Evolutionary conservation across 106 monocot species (phyloP).

Genomic region (Dactylorhiza incarnata): DNA sequence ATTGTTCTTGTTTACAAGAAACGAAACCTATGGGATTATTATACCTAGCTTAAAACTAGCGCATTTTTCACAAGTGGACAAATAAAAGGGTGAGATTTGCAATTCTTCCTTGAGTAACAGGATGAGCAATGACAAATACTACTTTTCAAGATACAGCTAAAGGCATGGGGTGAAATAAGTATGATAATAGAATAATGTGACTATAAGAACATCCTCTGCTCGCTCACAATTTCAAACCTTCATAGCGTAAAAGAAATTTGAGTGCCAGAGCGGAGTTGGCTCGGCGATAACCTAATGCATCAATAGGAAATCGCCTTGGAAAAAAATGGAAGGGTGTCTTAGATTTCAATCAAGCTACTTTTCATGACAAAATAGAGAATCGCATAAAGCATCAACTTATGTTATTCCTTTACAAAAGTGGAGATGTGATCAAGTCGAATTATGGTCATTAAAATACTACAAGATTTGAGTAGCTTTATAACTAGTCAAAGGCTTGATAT

Average conservation of each 20-base stretch:
- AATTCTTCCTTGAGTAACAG: background rate
- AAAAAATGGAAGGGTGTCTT: background rate
- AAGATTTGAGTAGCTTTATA: no score
- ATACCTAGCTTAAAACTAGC: background rate
- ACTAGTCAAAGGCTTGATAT: no score
- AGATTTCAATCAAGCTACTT: background rate
- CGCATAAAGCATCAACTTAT: background rate
- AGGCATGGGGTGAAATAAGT: background rate
- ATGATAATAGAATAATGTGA: background rate
- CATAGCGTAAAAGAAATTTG: no score
- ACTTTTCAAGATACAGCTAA: background rate
- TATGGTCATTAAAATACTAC: no score
- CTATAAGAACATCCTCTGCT: background rate
- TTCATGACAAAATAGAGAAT: background rate
- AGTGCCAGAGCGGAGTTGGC: no score
- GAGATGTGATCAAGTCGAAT: background rate
- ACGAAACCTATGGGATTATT: background rate
- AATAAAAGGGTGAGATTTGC: background rate
- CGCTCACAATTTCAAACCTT: no score
- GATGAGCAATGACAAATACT: background rate
- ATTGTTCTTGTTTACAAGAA: background rate
- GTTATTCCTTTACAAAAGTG: background rate
- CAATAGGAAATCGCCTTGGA: no score
- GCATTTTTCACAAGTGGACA: background rate
- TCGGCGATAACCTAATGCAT: no score